Conservation (phyloP, 1,284 basidiomycete genomes). For the Sporisorium reilianum region DNA sequence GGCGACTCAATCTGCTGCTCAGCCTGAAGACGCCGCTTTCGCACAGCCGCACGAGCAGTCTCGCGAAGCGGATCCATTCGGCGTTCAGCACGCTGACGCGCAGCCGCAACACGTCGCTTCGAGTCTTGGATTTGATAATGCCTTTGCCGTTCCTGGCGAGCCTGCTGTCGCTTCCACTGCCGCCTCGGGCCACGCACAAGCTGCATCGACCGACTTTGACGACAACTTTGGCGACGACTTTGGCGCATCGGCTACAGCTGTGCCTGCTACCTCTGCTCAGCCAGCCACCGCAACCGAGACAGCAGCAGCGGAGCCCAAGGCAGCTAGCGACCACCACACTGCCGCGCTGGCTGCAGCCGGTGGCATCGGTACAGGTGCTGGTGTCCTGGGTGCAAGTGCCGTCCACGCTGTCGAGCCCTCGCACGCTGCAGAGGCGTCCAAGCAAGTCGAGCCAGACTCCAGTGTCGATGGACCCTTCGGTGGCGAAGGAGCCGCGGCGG, state of each 20-base stretch:
- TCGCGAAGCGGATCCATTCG: slow-evolving; percentile 53
- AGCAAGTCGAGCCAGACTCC: slow-evolving; percentile 5
- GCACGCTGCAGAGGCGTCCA: slow-evolving; percentile 9
- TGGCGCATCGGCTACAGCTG: slow-evolving; percentile 34
- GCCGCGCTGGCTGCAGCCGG: slow-evolving; percentile 23
- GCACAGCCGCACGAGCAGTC: slow-evolving; percentile 14
- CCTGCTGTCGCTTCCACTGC: slow-evolving; percentile 55
- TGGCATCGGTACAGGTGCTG: slow-evolving; percentile 20
- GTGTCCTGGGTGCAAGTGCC: slow-evolving; percentile 13
- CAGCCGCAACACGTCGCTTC: slow-evolving; percentile 16
- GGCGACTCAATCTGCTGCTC: not conserved
- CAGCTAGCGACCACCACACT: slow-evolving; percentile 30
- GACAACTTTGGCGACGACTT: slow-evolving; percentile 68
- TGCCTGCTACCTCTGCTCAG: slow-evolving; percentile 7
- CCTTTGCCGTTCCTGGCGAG: slow-evolving; percentile 74
- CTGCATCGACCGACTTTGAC: slow-evolving; percentile 41
- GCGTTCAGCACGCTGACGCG: slow-evolving; percentile 27
- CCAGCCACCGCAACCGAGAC: slow-evolving; percentile 3
- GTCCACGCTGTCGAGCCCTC: slow-evolving; percentile 18
- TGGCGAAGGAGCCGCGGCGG: slow-evolving; percentile 8
- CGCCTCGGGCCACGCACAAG: slow-evolving; percentile 33
- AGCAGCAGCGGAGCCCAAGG: slow-evolving; percentile 67
- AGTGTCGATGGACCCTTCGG: slow-evolving; percentile 40
- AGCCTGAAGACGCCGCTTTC: not conserved
- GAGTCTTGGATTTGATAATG: slow-evolving; percentile 72